phyloP scores from a whole-genome alignment of 768 basidiomycete genomes.

The Psilocybe cubensis region DNA sequence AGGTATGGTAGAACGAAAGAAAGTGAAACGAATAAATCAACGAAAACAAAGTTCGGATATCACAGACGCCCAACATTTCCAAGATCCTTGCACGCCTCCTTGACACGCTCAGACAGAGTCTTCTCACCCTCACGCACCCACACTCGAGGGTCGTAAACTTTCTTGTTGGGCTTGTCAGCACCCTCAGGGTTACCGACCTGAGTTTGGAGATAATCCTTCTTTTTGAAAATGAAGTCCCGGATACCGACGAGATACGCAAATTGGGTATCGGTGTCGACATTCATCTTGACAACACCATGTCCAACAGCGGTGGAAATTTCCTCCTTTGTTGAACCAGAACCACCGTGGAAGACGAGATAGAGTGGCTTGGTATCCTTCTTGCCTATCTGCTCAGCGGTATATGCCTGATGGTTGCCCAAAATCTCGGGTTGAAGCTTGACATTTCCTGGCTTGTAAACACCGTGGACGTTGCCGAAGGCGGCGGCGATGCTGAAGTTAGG shows the following conservation, averaged over 20 bases:
- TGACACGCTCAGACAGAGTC: conserved; percentile 85
- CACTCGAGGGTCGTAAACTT: conserved; percentile 96
- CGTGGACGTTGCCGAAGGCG: conserved; percentile 98
- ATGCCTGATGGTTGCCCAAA: conserved; percentile 87
- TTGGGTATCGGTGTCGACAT: conserved; percentile 95
- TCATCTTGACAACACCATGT: conserved; percentile 99
- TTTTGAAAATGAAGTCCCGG: conserved; percentile 84
- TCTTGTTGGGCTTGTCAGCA: conserved; percentile 98
- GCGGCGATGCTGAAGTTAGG: conserved; percentile 98
- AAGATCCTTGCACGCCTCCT: conserved; percentile 91
- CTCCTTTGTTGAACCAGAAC: conserved; percentile 95
- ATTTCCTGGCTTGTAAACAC: conserved; percentile 99
- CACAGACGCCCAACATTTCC: conserved; percentile 53
- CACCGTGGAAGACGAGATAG: conserved; percentile 99
- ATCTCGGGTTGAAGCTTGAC: conserved; percentile 92
- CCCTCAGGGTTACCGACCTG: conserved; percentile 99
- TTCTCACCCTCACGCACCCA: conserved; percentile 99
- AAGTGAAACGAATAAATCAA: not conserved
- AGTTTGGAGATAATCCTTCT: conserved; percentile 84
- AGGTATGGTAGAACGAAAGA: not conserved
- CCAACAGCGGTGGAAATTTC: conserved; percentile 92
- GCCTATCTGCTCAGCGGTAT: conserved; percentile 69
- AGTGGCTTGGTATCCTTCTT: conserved; percentile 74
- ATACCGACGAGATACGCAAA: conserved; percentile 91
- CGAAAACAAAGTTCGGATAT: not conserved